A percentile compares a stretch with the other conserved stretches of the same genome.
Conservation (phyloP, 305 asterid species). For the Solanum hybrid region DNA sequence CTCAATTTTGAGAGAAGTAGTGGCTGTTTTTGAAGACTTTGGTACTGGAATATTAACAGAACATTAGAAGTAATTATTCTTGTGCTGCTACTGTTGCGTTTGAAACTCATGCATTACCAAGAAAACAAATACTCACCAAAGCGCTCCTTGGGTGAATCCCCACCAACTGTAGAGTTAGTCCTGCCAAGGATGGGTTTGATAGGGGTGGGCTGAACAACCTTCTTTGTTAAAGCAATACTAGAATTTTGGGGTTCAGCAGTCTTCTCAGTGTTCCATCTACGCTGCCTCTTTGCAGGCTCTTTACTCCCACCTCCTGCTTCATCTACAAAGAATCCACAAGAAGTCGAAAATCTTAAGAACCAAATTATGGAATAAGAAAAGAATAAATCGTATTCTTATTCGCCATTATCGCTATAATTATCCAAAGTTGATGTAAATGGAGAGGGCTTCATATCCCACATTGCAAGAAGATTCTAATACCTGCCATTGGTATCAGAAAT, state of each 20-base stretch:
- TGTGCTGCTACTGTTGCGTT: not conserved
- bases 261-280: constrained; percentile 22
- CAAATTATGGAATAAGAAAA: not conserved
- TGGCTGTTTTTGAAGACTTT: constrained; percentile 22
- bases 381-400: not conserved
- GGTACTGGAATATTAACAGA: constrained; percentile 14
- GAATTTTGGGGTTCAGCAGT: constrained; percentile 11
- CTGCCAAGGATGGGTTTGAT: not conserved
- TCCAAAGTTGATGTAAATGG: not conserved
- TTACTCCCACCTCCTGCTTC: constrained; percentile 12
- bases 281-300: constrained; percentile 26
- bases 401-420: not conserved
- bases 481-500: not conserved
- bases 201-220: not conserved
- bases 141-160: constrained; percentile 20
- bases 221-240: not conserved
- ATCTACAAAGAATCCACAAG: constrained; percentile 6
- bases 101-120: not conserved
- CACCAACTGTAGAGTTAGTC: not conserved
- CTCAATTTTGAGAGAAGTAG: constrained; percentile 26
- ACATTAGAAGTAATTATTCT: not conserved
- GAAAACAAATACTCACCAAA: constrained; percentile 12
- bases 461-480: not conserved
- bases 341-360: not conserved
- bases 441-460: not conserved